Conservation (phyloP, 2,329 filamentous ascomycete species). For the Claviceps pazoutovae region DNA sequence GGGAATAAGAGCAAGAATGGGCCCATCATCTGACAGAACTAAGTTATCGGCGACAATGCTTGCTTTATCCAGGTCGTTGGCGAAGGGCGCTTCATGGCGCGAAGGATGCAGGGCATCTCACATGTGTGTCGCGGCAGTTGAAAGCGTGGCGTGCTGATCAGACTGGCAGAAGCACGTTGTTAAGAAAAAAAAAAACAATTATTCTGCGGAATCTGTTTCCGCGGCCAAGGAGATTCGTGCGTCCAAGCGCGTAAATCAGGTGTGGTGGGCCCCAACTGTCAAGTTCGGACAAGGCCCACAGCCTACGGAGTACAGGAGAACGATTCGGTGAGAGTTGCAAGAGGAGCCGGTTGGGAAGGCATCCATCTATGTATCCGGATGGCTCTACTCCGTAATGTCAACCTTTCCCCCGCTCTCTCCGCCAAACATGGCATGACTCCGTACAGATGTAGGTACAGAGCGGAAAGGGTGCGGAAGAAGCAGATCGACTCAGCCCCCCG, state of each 20-base stretch:
- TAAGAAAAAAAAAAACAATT: too few relatives aligned
- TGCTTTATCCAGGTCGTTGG: too few relatives aligned
- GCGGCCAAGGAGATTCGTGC: conserved; percentile 2
- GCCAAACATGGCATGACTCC: neutral
- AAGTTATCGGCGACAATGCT: too few relatives aligned
- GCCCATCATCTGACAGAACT: too few relatives aligned
- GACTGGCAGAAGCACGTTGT: too few relatives aligned
- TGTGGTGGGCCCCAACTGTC: neutral
- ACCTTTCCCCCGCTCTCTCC: neutral
- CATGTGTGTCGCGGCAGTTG: too few relatives aligned
- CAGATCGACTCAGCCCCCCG: neutral
- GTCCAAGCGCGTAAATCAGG: neutral
- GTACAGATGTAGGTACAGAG: too few relatives aligned
- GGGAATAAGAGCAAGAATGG: too few relatives aligned
- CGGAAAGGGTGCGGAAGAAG: neutral
- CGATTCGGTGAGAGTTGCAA: neutral
- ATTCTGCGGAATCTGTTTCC: neutral
- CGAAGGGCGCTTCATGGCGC: too few relatives aligned
- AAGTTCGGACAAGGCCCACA: neutral
- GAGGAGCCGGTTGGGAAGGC: neutral
- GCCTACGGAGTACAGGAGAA: neutral
- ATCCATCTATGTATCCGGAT: neutral
- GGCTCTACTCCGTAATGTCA: neutral
- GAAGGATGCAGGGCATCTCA: too few relatives aligned
- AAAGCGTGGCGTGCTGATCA: too few relatives aligned